phyloP scores from a whole-genome alignment of 495 filamentous ascomycete genomes.

The Hypoxylon lenormandii region DNA sequence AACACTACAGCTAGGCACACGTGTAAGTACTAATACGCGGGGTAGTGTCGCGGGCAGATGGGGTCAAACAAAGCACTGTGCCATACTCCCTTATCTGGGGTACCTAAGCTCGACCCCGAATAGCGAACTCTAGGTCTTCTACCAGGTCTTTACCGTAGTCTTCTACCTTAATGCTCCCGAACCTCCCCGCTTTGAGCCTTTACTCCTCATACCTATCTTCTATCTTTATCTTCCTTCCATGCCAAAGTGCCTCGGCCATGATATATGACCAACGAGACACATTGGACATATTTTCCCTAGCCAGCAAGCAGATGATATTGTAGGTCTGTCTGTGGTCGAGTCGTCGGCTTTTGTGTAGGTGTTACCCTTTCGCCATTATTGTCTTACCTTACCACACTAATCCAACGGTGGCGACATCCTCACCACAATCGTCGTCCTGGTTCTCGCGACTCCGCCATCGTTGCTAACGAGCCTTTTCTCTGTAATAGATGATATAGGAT shows the following conservation, averaged over 20 bases:
- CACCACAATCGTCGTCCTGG: neutral
- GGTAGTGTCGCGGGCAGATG: too few relatives aligned
- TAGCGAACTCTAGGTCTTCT: neutral
- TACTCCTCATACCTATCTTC: neutral
- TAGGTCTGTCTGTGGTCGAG: slow-evolving; percentile 19
- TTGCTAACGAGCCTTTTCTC: slow-evolving; percentile 9
- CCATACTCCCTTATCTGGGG: too few relatives aligned
- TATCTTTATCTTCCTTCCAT: slow-evolving; percentile 10
- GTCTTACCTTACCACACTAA: slow-evolving; percentile 10
- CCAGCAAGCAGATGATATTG: slow-evolving; percentile 20
- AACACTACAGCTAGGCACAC: too few relatives aligned
- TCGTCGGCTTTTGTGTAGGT: slow-evolving; percentile 36
- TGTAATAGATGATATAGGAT: slow-evolving; percentile 27
- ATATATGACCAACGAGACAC: slow-evolving; percentile 10
- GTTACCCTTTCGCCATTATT: slow-evolving; percentile 1
- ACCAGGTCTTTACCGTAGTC: too few relatives aligned
- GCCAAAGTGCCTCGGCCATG: slow-evolving; percentile 8
- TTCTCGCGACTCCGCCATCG: neutral
- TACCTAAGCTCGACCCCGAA: slow-evolving; percentile 3
- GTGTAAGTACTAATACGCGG: too few relatives aligned
- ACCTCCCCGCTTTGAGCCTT: slow-evolving; percentile 29
- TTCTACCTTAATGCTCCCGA: slow-evolving; percentile 15
- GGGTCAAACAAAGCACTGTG: too few relatives aligned
- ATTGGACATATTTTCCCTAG: slow-evolving; percentile 10
- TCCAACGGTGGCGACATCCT: slow-evolving; percentile 21